Conservation (phyloP, 441 rosid species). For the Euphorbia schlechtendalii region DNA sequence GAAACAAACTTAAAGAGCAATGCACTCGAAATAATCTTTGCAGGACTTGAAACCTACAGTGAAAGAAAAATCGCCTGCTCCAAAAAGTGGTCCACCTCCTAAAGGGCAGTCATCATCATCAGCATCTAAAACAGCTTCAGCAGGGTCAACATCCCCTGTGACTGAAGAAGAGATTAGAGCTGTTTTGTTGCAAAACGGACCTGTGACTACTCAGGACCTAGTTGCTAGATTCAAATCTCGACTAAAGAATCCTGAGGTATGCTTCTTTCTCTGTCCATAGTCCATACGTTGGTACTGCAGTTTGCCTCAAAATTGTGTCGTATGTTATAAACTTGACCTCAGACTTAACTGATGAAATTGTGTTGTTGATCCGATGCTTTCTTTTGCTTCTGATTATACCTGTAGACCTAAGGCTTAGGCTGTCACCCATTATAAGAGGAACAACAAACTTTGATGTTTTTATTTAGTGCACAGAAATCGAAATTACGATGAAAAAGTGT, state of each 20-base stretch:
- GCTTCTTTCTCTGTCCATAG: neutral
- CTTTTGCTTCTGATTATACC: neutral
- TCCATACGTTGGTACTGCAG: neutral
- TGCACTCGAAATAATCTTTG: neutral
- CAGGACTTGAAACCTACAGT: conserved; percentile 60
- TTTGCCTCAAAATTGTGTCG: neutral
- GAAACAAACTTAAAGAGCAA: neutral
- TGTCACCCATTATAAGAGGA: neutral
- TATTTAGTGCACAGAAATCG: no score
- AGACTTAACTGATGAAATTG: no score
- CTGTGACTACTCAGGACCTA: conserved; percentile 82
- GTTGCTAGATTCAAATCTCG: conserved; percentile 80
- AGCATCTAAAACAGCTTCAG: conserved; percentile 19
- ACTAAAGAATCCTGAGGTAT: conserved; percentile 68
- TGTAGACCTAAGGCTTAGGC: neutral
- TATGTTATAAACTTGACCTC: no score
- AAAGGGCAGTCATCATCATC: conserved; percentile 44
- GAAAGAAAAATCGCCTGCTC: conserved; percentile 46
- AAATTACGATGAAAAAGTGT: neutral
- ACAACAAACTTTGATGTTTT: neutral
- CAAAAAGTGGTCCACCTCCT: conserved; percentile 32
- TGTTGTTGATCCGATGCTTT: no score
- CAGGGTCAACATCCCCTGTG: conserved; percentile 54
- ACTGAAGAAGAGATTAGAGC: conserved; percentile 88
- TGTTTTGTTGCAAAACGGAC: conserved; percentile 63